Base-by-base conservation (phyloP, 225 moss, liverwort and hornwort genomes). In the Straminergon stramineum region DNA sequence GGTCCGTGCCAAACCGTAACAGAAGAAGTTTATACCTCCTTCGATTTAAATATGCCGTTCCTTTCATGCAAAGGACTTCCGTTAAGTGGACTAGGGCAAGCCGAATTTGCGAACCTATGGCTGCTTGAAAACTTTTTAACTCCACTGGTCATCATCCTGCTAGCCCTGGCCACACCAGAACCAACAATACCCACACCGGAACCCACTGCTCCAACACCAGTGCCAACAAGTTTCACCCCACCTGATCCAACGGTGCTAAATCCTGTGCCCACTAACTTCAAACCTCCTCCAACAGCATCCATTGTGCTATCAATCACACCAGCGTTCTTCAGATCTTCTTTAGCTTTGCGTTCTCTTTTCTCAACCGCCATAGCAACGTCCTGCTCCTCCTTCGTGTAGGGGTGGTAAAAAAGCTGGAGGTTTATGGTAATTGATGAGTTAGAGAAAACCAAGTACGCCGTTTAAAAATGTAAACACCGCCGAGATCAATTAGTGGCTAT, bases 281-380 rank as follows among this genome's bases (percentile, higher is more conserved):
- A 93, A 73, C 92, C 90, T 87, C 95, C 95, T 87, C 93, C 95
- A 43, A 99, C 93, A 73, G 97, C 96, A 79, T 97, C 99, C 92
- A 96, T 92, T 62, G 96, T 89, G 64, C 96, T 87, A 84, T 93
- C 95, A 48, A 99, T 75, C 19, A 95, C 51, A 82, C 97, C 95
- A 90, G 91, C 91, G 8, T 91, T 91, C 89, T 94, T 95, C 80
- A 92, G 22, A 56, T 88, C 95, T 75, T 92, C 93, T 89, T 97
- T 96, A 26, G 86, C 86, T 87, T 84, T 86, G 58, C 89, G 81
- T 35, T 89, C 79, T 35, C 86, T 91, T 85, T 88, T 92, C 90
- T 99, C 96, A 56, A 62, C 88, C 79, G 91, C 89, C 96, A 97
- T 97, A 35, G 97, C 97, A 71, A 90, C 48, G 22, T 89, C 95